Base-by-base conservation (phyloP, 305 asterid species). In the Withania somnifera region DNA sequence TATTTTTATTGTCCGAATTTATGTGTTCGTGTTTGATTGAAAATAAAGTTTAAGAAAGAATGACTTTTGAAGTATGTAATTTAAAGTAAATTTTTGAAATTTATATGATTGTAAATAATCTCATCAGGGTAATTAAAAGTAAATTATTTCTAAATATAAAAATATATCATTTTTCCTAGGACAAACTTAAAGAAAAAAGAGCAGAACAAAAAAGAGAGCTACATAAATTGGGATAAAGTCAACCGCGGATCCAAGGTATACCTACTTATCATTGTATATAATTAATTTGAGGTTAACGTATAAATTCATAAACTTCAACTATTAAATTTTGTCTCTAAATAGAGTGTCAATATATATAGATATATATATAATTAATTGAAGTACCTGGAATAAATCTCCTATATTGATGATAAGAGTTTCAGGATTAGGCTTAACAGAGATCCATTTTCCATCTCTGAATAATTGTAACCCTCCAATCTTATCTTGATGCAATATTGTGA, bases 301-400 rank as follows among this genome's bases (percentile, higher is more conserved):
- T 6, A 5, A 36, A 36, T 3, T 0, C 40, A 36, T 36, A 36
- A 5, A 36, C 1, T 36, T 36, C 40, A 36, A 36, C 5, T 36
- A 6, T 2, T 36, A 7, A 36, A 36, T 36, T 4, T 2, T 6
- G 5, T 36, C 40, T 36, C 40, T 5, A 5, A 1, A 4, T 0
- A 36, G 40, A 36, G 6, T 36, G 40, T 36, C 40, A 36, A 36
- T 4, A 36, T 36, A 36, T 36, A 36, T 4, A 0, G 6, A 22
- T n/a, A n/a, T n/a, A n/a, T n/a, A n/a, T n/a, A n/a, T n/a, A 69
- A 45, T 3, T 4, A 10, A 32, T 20, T 1, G 0, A 36, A 24
- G 2, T 84, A 91, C 98, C 97, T 92, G 96, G 67, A 95, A 88
- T 22, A 95, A 78, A 58, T 95, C 98, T n/a, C 98, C 98, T 3